Base-by-base conservation (phyloP, 805 yeast species). In the Candida incommunis region DNA sequence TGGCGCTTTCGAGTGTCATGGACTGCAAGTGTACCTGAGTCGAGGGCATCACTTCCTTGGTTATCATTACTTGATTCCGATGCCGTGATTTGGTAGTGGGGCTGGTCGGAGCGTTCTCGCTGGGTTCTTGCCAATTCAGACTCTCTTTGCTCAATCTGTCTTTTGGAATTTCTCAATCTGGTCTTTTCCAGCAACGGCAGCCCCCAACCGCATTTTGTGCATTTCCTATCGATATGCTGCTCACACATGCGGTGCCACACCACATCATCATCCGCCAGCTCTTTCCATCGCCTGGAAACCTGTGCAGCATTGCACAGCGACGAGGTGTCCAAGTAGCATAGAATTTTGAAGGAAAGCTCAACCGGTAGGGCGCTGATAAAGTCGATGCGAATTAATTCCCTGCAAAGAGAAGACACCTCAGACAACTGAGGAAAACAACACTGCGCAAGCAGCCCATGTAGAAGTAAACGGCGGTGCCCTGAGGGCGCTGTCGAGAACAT, bases 181-280 rank as follows among this genome's bases (percentile, higher is more conserved):
- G 58, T 82, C 78, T 87, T 85, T 56, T 87, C 95, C 76, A 92
- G 75, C 48, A 92, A 66, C 2, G 98, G 98, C 51, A 92, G 70
- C 3, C 98, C 98, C 98, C 98, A 92, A 15, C 98, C 98, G 66
- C 98, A 92, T 58, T 85, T 85, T 34, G 96, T 95, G 66, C 98
- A 92, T 62, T 92, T 92, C 48, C 94, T 73, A 64, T 92, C 98
- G 45, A 92, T 92, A 62, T 92, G 98, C 64, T 92, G 98, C 60
- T 87, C 95, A 59, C 98, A 92, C 87, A 92, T 81, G 53, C 90
- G 88, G 60, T 90, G 92, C 98, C 98, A 92, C 2, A 92, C 96
- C 43, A 94, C 67, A 58, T 92, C 97, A 59, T 90, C 96, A 62
- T 92, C 96, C 1, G 98, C 97, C 47, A 92, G 67, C 46, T 68